Evolutionary conservation across 2,329 filamentous ascomycete species (phyloP), one percentile per base, ranked within the genome.

Genomic region (Venturia nashicola): DNA sequence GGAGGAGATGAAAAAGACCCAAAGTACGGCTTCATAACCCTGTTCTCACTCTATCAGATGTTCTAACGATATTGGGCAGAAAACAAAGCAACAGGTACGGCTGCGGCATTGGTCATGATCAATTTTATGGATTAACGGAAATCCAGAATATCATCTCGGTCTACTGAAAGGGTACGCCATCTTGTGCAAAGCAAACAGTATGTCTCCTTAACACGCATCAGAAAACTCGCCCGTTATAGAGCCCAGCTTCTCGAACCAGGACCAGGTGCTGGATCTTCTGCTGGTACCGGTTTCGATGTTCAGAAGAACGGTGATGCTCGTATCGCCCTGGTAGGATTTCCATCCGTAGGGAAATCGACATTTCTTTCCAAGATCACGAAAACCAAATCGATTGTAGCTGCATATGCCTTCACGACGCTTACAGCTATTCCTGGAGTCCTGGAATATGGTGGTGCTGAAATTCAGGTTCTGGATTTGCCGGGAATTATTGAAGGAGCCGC

Each of bases 331-430:
- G 95, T 99, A 63, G 94, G 94, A n/a, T 99, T 99, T 71, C 94
- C 95, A 0, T 99, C 95, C 0, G 94, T 99, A 61, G 94, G 94
- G 74, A 99, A 99, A 79, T 99, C 94, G 2, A 99, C 94, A 0
- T 97, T 99, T 73, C 76, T 99, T n/a, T 97, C 92, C 60, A 97
- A 97, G 73, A 95, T 99, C 74, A 99, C 94, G 61, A 97, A 96
- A 78, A 99, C 95, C 46, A 91, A 91, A 72, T 96, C 91, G 61
- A 93, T 97, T 75, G 91, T 97, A 36, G 94, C 94, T 0, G 90
- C 94, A 0, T 99, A 99, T 74, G 87, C 93, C 64, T 99, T 99
- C 84, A 99, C 94, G 12, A 99, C 94, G 1, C 81, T 99, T 55
- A 99, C 94, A 11, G 95, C 94, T 43, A 99, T 99, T 69, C 94